These are phyloP conservation scores for Phyllostachys edulis DNA, from an alignment of 176 grass and related monocot species.

Conservation along the genomic window DNA sequence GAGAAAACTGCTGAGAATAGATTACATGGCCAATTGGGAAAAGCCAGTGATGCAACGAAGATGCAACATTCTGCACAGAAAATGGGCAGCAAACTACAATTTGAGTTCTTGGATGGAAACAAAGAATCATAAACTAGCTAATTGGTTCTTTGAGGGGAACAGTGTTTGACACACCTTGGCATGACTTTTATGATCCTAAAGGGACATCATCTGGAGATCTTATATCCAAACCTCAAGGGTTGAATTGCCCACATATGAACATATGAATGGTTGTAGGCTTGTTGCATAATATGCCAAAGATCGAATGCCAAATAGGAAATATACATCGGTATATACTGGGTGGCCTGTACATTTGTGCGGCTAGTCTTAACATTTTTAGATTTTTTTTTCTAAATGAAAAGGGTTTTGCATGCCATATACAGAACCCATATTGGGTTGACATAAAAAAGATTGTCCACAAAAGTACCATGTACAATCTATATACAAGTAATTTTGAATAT, in stretches of 20 bases:
- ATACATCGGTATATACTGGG: too few species aligned
- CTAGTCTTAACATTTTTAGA: too few species aligned
- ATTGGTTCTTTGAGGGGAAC: constrained; percentile 15
- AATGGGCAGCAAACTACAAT: constrained; percentile 34
- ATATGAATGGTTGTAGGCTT: not conserved
- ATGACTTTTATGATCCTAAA: constrained; percentile 43
- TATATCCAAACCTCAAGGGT: constrained; percentile 17
- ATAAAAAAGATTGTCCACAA: too few species aligned
- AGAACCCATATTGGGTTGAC: too few species aligned
- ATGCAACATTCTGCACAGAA: constrained; percentile 52
- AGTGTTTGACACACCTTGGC: constrained; percentile 5
- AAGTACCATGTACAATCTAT: too few species aligned
- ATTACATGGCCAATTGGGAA: constrained; percentile 34
- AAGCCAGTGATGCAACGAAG: constrained; percentile 33
- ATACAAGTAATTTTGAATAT: too few species aligned
- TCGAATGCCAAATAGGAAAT: too few species aligned
- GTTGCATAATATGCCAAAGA: too few species aligned
- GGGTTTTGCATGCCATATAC: too few species aligned
- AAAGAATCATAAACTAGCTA: constrained; percentile 35
- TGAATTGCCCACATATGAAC: not conserved
- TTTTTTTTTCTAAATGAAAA: too few species aligned
- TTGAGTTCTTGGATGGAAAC: constrained; percentile 36
- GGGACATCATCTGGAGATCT: constrained; percentile 29
- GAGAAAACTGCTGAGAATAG: constrained; percentile 18
- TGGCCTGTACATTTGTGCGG: too few species aligned